Percentiles rank a stretch among this genome's conserved stretches.
Conservation (phyloP, 2,329 filamentous ascomycete genomes). For the Lecanicillium sp. region DNA sequence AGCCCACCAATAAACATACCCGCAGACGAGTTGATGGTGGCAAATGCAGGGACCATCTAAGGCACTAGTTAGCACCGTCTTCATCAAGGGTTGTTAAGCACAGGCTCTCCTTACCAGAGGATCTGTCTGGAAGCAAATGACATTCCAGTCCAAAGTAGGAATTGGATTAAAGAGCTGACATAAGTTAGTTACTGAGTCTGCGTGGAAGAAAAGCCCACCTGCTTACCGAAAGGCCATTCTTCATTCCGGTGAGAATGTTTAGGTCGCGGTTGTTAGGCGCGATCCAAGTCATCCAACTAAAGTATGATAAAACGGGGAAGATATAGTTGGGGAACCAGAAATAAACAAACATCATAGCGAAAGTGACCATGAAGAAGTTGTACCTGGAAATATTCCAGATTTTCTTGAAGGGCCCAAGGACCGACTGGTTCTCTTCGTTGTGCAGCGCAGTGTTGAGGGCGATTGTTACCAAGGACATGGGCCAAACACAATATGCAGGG, state of each 20-base stretch:
- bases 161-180: conserved; percentile 33
- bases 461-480: conserved; percentile 35
- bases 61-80: too few relatives aligned
- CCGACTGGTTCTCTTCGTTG: conserved; percentile 15
- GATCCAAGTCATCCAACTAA: conserved; percentile 42
- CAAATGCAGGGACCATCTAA: conserved; percentile 16
- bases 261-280: conserved; percentile 24
- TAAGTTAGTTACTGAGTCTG: conserved; percentile 21
- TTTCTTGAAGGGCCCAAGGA: conserved; percentile 23
- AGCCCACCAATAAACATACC: conserved; percentile 43
- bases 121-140: conserved; percentile 14
- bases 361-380: conserved; percentile 31
- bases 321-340: conserved; percentile 42
- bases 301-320: conserved; percentile 32
- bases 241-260: conserved; percentile 19
- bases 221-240: conserved; percentile 21
- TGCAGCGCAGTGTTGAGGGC: conserved; percentile 35
- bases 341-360: conserved; percentile 36
- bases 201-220: conserved; percentile 6
- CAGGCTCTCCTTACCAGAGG: too few relatives aligned
- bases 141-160: conserved; percentile 40
- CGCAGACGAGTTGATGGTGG: conserved; percentile 18
- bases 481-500: conserved; percentile 39
- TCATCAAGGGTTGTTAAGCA: too few relatives aligned
- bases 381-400: conserved; percentile 28